Base-by-base conservation (phyloP, 75 land plant genomes). In the Cupressus sempervirens region DNA sequence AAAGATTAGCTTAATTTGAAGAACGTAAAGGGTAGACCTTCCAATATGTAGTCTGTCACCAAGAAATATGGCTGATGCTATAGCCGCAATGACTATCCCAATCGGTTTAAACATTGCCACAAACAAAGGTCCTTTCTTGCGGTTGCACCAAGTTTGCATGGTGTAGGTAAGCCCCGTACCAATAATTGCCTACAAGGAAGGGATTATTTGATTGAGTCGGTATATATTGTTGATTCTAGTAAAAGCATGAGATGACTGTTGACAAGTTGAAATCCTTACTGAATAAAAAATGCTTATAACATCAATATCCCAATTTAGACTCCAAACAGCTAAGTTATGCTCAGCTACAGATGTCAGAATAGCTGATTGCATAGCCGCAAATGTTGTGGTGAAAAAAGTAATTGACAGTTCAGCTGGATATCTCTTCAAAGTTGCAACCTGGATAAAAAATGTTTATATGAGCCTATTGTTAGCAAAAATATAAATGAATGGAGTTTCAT, bases 381-480 rank as follows among this genome's bases (percentile, higher is more conserved):
- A 93, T n/a, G 91, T 83, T 81, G 87, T 85, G 81, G 89, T 91
- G 43, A 85, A 89, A 48, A 86, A 87, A 50, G 86, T 87, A 15
- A 92, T 85, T 38, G 93, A 87, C 73, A 92, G 76, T 67, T 89
- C 89, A 8, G 93, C 93, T 82, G 96, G 95, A 81, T 90, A 95
- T 38, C 79, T 87, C 83, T 86, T 87, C 40, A 93, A 73, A 20
- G 85, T 85, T 40, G 90, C 84, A 20, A 87, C 90, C 95, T 94
- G 87, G 76, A 87, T 76, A 46, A n/a, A n/a, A n/a, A n/a, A n/a
- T n/a, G n/a, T n/a, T n/a, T n/a, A n/a, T n/a, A n/a, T n/a, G 76
- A 40, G 56, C 16, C 1, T 29, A 0, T 11, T 48, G 38, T 74
- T 62, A 48, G 18, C 56, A 72, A 38, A 72, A 72, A 30, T 16